Evolutionary conservation across 805 yeast species (phyloP).

Genomic region (Phaffomyces opuntiae): DNA sequence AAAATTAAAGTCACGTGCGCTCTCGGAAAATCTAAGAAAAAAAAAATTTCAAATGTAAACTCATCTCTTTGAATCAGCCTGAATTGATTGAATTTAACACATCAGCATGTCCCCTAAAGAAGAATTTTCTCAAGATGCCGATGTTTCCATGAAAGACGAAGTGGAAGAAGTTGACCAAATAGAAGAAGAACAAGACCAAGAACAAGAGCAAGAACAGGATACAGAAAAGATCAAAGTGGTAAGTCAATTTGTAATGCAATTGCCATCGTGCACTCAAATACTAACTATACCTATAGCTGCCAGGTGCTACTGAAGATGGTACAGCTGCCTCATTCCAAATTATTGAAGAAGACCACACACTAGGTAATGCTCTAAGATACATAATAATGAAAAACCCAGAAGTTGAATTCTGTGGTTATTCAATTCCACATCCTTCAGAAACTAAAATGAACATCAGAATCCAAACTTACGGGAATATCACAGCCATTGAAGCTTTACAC

Average conservation of each 20-base stretch:
- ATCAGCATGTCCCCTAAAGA: slow-evolving; percentile 18
- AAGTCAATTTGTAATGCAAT: background rate
- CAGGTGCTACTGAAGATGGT: slow-evolving; percentile 91
- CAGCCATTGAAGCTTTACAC: slow-evolving; percentile 90
- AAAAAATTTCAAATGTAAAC: slow-evolving; percentile 4
- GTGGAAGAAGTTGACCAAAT: slow-evolving; percentile 9
- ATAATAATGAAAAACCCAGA: slow-evolving; percentile 96
- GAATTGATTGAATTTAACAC: too few species aligned
- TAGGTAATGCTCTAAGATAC: slow-evolving; percentile 90
- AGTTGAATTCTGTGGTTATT: slow-evolving; percentile 97
- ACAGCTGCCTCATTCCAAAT: slow-evolving; percentile 93
- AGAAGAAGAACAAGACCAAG: too few species aligned
- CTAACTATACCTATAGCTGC: slow-evolving; percentile 31
- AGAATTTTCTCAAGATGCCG: slow-evolving; percentile 15
- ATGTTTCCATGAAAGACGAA: slow-evolving; percentile 23
- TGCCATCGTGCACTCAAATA: background rate
- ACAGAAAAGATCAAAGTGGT: slow-evolving; percentile 21
- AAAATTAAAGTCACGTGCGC: background rate
- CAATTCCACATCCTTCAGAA: slow-evolving; percentile 98
- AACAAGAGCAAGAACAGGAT: slow-evolving; percentile 10
- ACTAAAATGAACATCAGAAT: slow-evolving; percentile 82
- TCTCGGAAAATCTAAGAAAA: background rate
- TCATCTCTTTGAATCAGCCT: background rate
- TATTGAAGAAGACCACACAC: slow-evolving; percentile 89
- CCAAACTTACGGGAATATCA: slow-evolving; percentile 79